Evolutionary conservation across 495 filamentous ascomycete genomes (phyloP).

Genomic region (Pyrenula aspistea): DNA sequence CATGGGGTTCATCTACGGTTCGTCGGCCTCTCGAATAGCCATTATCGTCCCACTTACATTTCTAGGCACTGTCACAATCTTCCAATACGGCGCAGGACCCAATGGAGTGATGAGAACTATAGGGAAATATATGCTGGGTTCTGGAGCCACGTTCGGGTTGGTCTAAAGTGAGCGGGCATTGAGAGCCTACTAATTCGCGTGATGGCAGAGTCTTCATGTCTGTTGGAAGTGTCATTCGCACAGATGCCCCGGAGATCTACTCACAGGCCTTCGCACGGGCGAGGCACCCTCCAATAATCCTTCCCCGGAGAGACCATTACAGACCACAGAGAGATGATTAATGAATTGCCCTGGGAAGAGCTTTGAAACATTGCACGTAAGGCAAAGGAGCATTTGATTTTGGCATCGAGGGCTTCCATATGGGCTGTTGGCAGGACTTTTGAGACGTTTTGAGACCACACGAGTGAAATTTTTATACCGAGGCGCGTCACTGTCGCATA

Average conservation of each 20-base stretch:
- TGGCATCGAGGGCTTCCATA: not conserved
- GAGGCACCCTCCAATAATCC: slow-evolving; percentile 33
- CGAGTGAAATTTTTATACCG: too few species aligned
- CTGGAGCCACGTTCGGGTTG: slow-evolving; percentile 92
- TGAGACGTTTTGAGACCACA: too few species aligned
- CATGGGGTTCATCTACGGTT: slow-evolving; percentile 97
- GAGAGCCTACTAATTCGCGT: slow-evolving; percentile 5
- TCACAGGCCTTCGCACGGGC: slow-evolving; percentile 37
- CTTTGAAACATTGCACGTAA: not conserved
- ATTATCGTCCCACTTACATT: not conserved
- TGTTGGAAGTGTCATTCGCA: slow-evolving; percentile 89
- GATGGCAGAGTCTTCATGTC: slow-evolving; percentile 91
- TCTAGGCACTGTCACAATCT: slow-evolving; percentile 80
- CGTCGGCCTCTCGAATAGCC: slow-evolving; percentile 2
- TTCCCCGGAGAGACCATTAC: slow-evolving; percentile 26
- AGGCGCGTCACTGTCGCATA: too few species aligned
- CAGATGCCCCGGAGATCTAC: slow-evolving; percentile 42
- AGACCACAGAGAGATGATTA: not conserved
- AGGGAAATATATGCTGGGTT: slow-evolving; percentile 96
- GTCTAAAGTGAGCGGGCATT: slow-evolving; percentile 13
- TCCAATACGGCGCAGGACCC: slow-evolving; percentile 83
- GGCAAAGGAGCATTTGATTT: not conserved
- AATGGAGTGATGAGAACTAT: slow-evolving; percentile 88
- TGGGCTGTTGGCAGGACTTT: too few species aligned
- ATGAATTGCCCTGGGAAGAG: not conserved